Percentiles rank a stretch among this genome's conserved stretches.
phyloP scores from a whole-genome alignment of 768 basidiomycete species.

The Cystoderma amianthinum region DNA sequence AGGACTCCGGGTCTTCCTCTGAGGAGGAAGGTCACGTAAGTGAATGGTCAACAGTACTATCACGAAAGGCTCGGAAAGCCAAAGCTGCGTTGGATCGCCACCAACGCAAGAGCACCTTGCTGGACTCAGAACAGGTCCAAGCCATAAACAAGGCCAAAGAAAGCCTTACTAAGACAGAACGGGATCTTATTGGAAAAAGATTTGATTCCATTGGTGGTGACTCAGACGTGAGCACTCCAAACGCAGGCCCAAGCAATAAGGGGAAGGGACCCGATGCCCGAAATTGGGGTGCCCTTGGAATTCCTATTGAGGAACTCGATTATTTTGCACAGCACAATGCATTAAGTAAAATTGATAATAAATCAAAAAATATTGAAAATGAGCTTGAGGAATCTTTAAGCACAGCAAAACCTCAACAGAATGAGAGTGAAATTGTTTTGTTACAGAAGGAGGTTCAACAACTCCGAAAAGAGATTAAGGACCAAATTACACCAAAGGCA shows the following conservation, averaged over 20 bases:
- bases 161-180: neutral
- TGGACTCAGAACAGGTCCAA: neutral
- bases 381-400: too few relatives aligned
- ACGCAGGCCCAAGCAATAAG: neutral
- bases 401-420: too few relatives aligned
- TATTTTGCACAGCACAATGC: neutral
- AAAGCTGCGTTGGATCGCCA: neutral
- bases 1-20: neutral
- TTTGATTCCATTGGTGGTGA: neutral
- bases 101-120: neutral
- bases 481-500: neutral
- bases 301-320: neutral
- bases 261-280: neutral
- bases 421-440: too few relatives aligned
- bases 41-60: neutral
- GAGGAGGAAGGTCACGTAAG: neutral
- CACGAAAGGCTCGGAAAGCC: neutral
- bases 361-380: too few relatives aligned
- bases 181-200: neutral
- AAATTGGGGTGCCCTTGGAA: neutral
- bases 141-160: neutral
- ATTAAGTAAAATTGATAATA: too few relatives aligned
- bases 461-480: neutral
- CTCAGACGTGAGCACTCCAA: neutral
- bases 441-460: neutral